These are phyloP conservation scores for Debaryomycetaceae sp. DNA, from an alignment of 1,139 yeast species.

Conservation along the genomic window DNA sequence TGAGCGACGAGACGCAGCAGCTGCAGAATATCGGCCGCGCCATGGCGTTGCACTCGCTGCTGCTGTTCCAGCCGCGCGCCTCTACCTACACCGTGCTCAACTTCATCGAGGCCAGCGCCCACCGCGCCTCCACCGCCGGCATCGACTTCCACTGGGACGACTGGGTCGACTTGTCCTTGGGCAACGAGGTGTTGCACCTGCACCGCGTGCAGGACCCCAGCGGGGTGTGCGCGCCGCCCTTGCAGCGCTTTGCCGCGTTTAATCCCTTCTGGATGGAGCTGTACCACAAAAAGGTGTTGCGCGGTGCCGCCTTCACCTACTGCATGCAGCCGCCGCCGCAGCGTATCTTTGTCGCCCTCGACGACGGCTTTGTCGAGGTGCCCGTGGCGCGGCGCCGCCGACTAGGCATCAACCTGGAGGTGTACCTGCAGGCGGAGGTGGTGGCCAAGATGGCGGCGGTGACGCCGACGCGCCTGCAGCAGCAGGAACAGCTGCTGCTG, in stretches of 20 bases:
- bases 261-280: conserved; percentile 36
- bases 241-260: conserved; percentile 24
- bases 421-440: conserved; percentile 9
- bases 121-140: neutral
- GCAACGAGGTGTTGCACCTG: conserved; percentile 16
- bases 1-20: neutral
- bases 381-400: conserved; percentile 28
- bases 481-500: neutral
- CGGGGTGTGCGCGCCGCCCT: conserved; percentile 21
- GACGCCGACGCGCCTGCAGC: conserved; percentile 3
- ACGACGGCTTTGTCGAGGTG: conserved; percentile 22
- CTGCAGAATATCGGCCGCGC: conserved; percentile 3
- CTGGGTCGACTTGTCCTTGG: conserved; percentile 34
- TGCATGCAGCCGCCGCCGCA: conserved; percentile 30
- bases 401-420: conserved; percentile 13
- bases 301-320: conserved; percentile 34
- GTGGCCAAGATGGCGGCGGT: conserved; percentile 13
- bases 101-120: conserved; percentile 13
- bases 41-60: conserved; percentile 13
- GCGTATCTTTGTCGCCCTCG: conserved; percentile 23
- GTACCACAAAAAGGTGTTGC: conserved; percentile 27
- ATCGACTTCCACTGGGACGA: conserved; percentile 42
- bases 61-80: conserved; percentile 27
- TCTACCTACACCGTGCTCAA: conserved; percentile 18
- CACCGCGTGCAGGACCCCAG: conserved; percentile 18